These are phyloP conservation scores for Colletotrichum sp. DNA, from an alignment of 2,329 filamentous ascomycete species.

Conservation along the genomic window DNA sequence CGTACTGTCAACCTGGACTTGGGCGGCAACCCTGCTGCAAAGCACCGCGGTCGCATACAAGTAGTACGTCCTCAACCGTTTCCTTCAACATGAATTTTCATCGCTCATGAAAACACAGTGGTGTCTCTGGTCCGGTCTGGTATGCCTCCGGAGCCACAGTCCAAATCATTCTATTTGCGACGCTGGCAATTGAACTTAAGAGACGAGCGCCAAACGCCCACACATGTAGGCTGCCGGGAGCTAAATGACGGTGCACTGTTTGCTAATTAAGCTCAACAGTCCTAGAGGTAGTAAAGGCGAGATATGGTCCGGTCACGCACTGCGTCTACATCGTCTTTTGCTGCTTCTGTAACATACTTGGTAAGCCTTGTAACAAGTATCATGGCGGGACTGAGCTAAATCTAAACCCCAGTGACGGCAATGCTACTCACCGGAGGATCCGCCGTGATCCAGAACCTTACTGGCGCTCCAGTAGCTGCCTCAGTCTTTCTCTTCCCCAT, in stretches of 20 bases:
- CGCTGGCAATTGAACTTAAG: slow-evolving; percentile 89
- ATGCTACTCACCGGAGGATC: slow-evolving; percentile 86
- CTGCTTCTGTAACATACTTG: slow-evolving; percentile 76
- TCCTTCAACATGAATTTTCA: accelerated
- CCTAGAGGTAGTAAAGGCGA: slow-evolving; percentile 81
- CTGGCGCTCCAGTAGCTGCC: slow-evolving; percentile 65
- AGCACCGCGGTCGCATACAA: slow-evolving; percentile 82
- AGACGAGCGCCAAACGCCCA: slow-evolving; percentile 87
- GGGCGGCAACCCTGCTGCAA: slow-evolving; percentile 85
- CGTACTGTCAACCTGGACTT: slow-evolving; percentile 94
- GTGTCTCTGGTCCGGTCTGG: slow-evolving; percentile 65
- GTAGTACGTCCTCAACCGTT: slow-evolving; percentile 44
- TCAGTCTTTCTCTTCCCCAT: slow-evolving; percentile 85
- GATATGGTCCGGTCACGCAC: slow-evolving; percentile 77
- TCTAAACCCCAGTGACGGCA: slow-evolving; percentile 71
- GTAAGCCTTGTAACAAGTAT: not conserved
- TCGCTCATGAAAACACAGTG: slow-evolving; percentile 32
- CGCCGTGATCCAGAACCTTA: slow-evolving; percentile 28
- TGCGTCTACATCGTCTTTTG: slow-evolving; percentile 83
- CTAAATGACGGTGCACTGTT: accelerated
- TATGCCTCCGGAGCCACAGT: slow-evolving; percentile 78
- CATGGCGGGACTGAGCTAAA: not conserved
- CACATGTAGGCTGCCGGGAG: slow-evolving; percentile 45
- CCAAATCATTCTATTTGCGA: slow-evolving; percentile 89
- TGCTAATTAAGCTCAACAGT: slow-evolving; percentile 33